These are phyloP conservation scores for Candida sp. DNA, from an alignment of 1,139 yeast genomes.

Conservation along the genomic window DNA sequence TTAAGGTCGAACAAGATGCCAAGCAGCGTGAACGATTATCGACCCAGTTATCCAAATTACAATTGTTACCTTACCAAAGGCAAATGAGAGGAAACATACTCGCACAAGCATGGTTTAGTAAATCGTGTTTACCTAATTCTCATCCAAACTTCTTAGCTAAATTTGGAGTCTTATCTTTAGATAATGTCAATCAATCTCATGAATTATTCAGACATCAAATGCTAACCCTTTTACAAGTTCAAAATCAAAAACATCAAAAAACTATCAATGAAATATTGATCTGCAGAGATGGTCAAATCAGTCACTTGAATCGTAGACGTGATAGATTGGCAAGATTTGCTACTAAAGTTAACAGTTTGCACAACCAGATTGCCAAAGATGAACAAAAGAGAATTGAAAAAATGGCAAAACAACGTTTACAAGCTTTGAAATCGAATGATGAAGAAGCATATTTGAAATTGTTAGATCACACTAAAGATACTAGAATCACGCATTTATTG, in stretches of 20 bases:
- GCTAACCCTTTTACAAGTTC: conserved; percentile 38
- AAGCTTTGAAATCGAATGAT: conserved; percentile 79
- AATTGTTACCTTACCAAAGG: conserved; percentile 60
- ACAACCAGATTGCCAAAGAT: conserved; percentile 61
- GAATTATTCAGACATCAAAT: conserved; percentile 39
- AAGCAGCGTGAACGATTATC: conserved; percentile 20
- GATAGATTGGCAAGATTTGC: conserved; percentile 18
- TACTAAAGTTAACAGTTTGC: conserved; percentile 41
- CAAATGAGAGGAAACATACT: conserved; percentile 62
- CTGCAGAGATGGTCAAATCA: conserved; percentile 5
- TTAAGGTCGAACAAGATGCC: conserved; percentile 18
- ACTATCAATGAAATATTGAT: conserved; percentile 31
- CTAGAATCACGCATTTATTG: conserved; percentile 76
- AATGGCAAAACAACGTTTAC: conserved; percentile 82
- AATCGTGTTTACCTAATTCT: conserved; percentile 63
- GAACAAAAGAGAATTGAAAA: conserved; percentile 72
- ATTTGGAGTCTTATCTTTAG: conserved; percentile 51
- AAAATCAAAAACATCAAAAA: conserved; percentile 39
- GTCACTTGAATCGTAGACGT: conserved; percentile 3
- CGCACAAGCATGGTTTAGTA: conserved; percentile 63
- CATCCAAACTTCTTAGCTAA: conserved; percentile 78
- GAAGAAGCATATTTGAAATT: conserved; percentile 82
- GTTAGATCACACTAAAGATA: conserved; percentile 79
- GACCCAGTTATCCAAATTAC: conserved; percentile 32
- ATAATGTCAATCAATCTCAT: conserved; percentile 42